Evolutionary conservation across 371 early-diverging fungal genomes (phyloP), one percentile per base, ranked within the genome.

Genomic region (Apophysomyces trapeziformis): DNA sequence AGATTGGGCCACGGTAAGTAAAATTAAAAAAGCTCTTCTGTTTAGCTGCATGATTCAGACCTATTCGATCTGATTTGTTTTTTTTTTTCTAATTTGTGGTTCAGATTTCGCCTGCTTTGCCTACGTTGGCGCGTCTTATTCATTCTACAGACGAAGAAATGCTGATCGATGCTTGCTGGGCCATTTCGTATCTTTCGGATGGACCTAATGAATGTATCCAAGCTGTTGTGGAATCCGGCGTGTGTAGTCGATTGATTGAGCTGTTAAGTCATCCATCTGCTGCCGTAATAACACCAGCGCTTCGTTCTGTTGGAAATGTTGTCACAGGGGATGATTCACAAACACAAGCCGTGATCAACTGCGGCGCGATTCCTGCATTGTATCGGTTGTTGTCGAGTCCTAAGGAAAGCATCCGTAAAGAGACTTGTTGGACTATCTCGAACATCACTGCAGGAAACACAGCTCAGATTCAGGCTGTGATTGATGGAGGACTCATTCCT

Each of bases 391-490:
- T 98, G 14, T 84, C 84, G 66, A 91, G 92, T 70, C 93, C 95
- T 56, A 93, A 94, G 78, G 96, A 97, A 60, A 91, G 91, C 41
- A 94, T 99, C 60, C 90, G 95, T 70, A 99, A 99, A 85, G 99
- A 99, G 82, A 96, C 99, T 32, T 99, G 99, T 87, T 99, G 99
- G 99, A 97, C 99, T 11, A 90, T 99, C 61, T 99, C 99, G 26
- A 99, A 99, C 85, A 95, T 99, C 75, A 97, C 99, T 38, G 99
- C 99, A 8, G 99, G 99, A 45, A 97, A 93, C 66, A 84, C 91
- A 12, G 79, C 76, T 8, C 99, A 99, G 79, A 96, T 99, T 71
- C 92, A 96, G 79, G 89, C 88, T 9, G 92, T 99, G 37, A 94
- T 99, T 64, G 95, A 99, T 59, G 91, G 92, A 64, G 95, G 92